phyloP scores from a whole-genome alignment of 441 rosid genomes.

The Erodium moschatum region DNA sequence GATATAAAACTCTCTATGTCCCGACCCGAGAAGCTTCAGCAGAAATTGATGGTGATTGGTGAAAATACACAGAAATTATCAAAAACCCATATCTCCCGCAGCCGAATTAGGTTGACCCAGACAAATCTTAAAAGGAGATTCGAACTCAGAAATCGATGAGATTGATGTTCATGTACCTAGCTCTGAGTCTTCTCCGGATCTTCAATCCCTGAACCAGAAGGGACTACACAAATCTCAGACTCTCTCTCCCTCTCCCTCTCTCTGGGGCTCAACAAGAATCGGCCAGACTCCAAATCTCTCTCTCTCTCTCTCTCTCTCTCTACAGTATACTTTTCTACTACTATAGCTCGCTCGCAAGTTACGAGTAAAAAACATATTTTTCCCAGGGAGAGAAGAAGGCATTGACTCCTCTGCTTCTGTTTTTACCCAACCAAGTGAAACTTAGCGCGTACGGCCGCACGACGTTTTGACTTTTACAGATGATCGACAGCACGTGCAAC shows the following conservation, averaged over 20 bases:
- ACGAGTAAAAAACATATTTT: not conserved
- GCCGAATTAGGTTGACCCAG: too few relatives aligned
- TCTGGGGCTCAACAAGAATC: not conserved
- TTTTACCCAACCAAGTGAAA: not conserved
- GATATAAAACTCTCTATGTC: not conserved
- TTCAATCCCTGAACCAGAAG: too few relatives aligned
- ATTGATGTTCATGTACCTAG: not conserved
- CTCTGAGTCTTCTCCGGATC: not conserved
- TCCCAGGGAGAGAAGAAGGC: not conserved
- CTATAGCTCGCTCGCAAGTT: too few relatives aligned
- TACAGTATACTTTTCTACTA: not conserved
- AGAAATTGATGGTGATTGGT: not conserved
- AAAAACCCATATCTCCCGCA: conserved; percentile 1
- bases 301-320: not conserved
- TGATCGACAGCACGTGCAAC: conserved; percentile 5
- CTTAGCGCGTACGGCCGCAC: not conserved
- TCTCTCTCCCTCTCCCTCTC: not conserved
- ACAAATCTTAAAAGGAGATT: not conserved
- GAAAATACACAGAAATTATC: conserved; percentile 1
- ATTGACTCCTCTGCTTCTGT: conserved; percentile 8
- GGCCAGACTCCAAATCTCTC: not conserved
- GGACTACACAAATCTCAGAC: too few relatives aligned
- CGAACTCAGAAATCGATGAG: not conserved
- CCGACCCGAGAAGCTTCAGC: not conserved
- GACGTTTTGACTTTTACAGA: not conserved